These are phyloP conservation scores for Simplicillium aogashimaense DNA, from an alignment of 2,329 filamentous ascomycete genomes.

Conservation along the genomic window DNA sequence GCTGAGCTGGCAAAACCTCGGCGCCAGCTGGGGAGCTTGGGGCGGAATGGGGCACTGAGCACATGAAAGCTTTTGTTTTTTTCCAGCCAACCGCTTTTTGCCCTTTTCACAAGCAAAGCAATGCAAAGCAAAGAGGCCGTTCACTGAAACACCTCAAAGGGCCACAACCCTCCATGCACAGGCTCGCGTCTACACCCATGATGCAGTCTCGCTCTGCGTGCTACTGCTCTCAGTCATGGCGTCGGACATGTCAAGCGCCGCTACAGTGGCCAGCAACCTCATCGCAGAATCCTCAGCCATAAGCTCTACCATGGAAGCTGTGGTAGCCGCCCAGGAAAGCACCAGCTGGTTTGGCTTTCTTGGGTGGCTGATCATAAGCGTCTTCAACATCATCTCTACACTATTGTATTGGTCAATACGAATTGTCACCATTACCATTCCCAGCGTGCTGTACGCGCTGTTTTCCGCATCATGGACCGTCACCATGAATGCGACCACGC, in stretches of 20 bases:
- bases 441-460: conserved; percentile 78
- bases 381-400: conserved; percentile 46
- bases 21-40: too few relatives aligned
- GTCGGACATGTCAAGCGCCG: conserved; percentile 28
- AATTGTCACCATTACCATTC: conserved; percentile 79
- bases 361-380: conserved; percentile 41
- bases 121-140: too few relatives aligned
- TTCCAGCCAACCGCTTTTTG: too few relatives aligned
- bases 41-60: too few relatives aligned
- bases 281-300: conserved; percentile 21
- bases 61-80: neutral
- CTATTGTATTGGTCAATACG: conserved; percentile 71
- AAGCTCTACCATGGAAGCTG: conserved; percentile 15
- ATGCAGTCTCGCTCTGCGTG: conserved; percentile 23
- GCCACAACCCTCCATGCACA: neutral
- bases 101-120: too few relatives aligned
- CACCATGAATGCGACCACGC: conserved; percentile 95
- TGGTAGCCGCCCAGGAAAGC: conserved; percentile 26
- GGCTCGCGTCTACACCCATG: conserved; percentile 15
- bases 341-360: conserved; percentile 49
- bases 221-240: conserved; percentile 26
- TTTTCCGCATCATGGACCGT: conserved; percentile 92
- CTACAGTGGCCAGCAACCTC: conserved; percentile 20
- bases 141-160: too few relatives aligned
- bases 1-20: too few relatives aligned